These are phyloP conservation scores for Pseudohyphozyma bogoriensis DNA, from an alignment of 768 basidiomycete genomes.

Conservation along the genomic window DNA sequence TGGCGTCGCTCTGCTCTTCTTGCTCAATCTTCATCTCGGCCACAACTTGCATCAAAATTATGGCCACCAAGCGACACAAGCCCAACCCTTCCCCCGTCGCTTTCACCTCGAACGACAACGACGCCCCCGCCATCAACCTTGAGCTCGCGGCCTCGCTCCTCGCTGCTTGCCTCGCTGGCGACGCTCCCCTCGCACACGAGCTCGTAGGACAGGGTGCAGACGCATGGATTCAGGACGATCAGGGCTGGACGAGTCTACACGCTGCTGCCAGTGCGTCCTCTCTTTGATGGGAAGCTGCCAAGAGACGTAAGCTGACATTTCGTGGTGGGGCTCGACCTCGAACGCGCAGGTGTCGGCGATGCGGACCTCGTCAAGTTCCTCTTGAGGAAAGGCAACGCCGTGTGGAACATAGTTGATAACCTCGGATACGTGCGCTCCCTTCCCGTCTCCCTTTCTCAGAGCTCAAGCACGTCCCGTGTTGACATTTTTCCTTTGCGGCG, in stretches of 20 bases:
- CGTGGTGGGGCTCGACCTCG: conserved; percentile 9
- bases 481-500: no score
- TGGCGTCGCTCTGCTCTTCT: background rate
- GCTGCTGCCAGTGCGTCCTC: conserved; percentile 52
- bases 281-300: background rate
- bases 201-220: conserved; percentile 46
- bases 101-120: no score
- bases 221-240: conserved; percentile 81
- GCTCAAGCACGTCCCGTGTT: background rate
- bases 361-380: conserved; percentile 54
- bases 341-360: conserved; percentile 50
- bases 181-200: background rate
- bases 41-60: no score
- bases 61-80: no score
- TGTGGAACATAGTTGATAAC: conserved; percentile 62
- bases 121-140: background rate
- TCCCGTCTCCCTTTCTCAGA: conserved; percentile 1
- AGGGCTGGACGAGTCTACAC: conserved; percentile 72
- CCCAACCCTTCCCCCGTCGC: no score
- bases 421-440: conserved; percentile 22
- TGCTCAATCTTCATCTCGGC: no score
- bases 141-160: background rate
- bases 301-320: background rate
- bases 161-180: background rate
- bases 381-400: conserved; percentile 61